Evolutionary conservation across 78 protist species (phyloP), one percentile per base, ranked within the genome.

Genomic region (Speleostelium caveatum): DNA sequence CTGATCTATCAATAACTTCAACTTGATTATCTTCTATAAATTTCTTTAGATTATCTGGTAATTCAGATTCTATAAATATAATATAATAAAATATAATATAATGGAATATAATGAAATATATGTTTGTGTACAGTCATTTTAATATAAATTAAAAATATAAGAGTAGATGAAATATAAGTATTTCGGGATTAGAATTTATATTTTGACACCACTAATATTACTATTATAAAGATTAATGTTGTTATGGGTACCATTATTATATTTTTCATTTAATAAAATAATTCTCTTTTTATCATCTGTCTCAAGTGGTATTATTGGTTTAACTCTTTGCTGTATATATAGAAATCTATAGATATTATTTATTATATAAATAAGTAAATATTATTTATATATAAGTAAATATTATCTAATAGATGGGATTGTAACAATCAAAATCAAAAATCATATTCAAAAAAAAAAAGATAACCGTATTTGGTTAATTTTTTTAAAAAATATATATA

Each of bases 21-120:
- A 87, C n/a, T 2, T 80, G 28, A 49, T 62, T 76, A 3, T 32
- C 30, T 38, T 80, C 56, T 55, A 80, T 55, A 58, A 68, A 80
- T 39, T 30, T 26, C 68, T 68, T 26, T 38, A 80, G 53, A 6
- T 56, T 60, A 26, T 80, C 89, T 58, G 89, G 89, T 56, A 80
- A 24, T 36, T 80, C 71, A 38, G 5, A 28, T 28, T 79, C 89
- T 79, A 38, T 38, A 3, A 17, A 26, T 24, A 33, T n/a, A n/a
- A n/a, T n/a, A 7, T 65, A 65, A 33, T 65, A 65, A 16, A 33
- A 30, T 65, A 26, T n/a, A n/a, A n/a, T n/a, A n/a, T n/a, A n/a
- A n/a, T n/a, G n/a, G n/a, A n/a, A n/a, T n/a, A n/a, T n/a, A n/a
- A n/a, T n/a, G n/a, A n/a, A n/a, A n/a, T n/a, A n/a, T n/a, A n/a